Evolutionary conservation across 2,329 filamentous ascomycete genomes (phyloP).

Genomic region (Aspergillus flavus): DNA sequence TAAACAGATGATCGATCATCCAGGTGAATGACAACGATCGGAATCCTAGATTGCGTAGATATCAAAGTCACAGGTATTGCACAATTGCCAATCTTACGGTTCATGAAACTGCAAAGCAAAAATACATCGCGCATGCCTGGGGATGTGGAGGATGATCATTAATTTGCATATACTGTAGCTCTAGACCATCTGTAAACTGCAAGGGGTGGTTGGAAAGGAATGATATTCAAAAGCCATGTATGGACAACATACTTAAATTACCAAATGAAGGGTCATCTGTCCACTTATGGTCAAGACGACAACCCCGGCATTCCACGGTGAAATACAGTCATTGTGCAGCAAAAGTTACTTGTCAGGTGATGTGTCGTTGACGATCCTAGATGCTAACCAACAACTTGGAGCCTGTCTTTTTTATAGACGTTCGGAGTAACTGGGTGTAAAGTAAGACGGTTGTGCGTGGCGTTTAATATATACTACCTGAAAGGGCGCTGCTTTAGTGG

Average conservation of each 20-base stretch:
- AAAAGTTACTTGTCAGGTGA: neutral
- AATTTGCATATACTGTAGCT: neutral
- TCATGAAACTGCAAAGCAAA: neutral
- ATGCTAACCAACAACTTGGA: neutral
- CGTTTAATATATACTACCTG: neutral
- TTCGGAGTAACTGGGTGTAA: no score
- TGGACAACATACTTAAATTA: neutral
- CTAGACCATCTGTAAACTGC: neutral
- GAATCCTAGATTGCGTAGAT: neutral
- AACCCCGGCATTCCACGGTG: neutral
- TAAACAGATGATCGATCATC: slow-evolving; percentile 1
- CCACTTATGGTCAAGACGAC: neutral
- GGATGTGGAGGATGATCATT: neutral
- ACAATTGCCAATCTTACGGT: neutral
- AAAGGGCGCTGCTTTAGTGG: no score
- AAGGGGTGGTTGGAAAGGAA: neutral
- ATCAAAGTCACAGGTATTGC: neutral
- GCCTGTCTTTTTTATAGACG: neutral
- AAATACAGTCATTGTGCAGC: neutral
- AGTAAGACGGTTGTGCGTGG: neutral
- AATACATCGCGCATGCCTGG: neutral
- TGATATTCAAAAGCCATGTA: neutral
- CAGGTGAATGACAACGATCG: neutral
- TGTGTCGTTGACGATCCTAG: neutral
- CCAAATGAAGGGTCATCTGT: neutral